A percentile compares a stretch with the other conserved stretches of the same genome.
phyloP scores from a whole-genome alignment of 2,329 filamentous ascomycete genomes.

The Fusarium kyushuense region DNA sequence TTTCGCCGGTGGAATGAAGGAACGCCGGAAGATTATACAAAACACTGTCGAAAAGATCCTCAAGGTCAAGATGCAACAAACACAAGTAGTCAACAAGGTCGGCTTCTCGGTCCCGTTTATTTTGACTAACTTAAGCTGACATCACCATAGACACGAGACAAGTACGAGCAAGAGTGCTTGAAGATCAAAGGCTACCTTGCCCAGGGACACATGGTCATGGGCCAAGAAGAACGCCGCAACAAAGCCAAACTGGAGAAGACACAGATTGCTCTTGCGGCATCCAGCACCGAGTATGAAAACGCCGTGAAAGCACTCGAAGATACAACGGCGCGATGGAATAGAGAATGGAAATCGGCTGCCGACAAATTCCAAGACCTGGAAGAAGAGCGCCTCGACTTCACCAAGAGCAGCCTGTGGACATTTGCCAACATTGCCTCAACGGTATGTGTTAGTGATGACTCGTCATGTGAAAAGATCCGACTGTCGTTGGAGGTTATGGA shows the following conservation, averaged over 20 bases:
- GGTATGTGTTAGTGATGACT: slow-evolving; percentile 96
- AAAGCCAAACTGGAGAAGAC: slow-evolving; percentile 99
- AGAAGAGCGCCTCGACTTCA: slow-evolving; percentile 95
- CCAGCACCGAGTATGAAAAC: slow-evolving; percentile 92
- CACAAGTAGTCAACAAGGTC: slow-evolving; percentile 90
- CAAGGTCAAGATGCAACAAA: slow-evolving; percentile 94
- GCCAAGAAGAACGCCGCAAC: slow-evolving; percentile 97
- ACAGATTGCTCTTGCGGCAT: slow-evolving; percentile 90
- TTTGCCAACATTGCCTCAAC: slow-evolving; percentile 98
- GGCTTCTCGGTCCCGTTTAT: slow-evolving; percentile 34
- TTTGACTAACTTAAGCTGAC: slow-evolving; percentile 12
- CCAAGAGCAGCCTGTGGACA: slow-evolving; percentile 97
- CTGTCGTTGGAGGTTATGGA: slow-evolving; percentile 94
- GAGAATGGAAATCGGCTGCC: slow-evolving; percentile 97
- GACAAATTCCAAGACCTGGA: slow-evolving; percentile 99
- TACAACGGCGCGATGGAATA: slow-evolving; percentile 94
- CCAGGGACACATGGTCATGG: slow-evolving; percentile 99
- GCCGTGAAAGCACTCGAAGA: slow-evolving; percentile 95
- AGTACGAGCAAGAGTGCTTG: slow-evolving; percentile 96
- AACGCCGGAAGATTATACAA: slow-evolving; percentile 95
- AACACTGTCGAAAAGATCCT: slow-evolving; percentile 92
- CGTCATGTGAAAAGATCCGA: slow-evolving; percentile 95
- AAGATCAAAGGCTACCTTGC: slow-evolving; percentile 99
- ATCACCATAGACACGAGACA: slow-evolving; percentile 79
- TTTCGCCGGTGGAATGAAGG: slow-evolving; percentile 95